Evolutionary conservation across 805 yeast genomes (phyloP).

Genomic region (Hermanozyma aechmeae): DNA sequence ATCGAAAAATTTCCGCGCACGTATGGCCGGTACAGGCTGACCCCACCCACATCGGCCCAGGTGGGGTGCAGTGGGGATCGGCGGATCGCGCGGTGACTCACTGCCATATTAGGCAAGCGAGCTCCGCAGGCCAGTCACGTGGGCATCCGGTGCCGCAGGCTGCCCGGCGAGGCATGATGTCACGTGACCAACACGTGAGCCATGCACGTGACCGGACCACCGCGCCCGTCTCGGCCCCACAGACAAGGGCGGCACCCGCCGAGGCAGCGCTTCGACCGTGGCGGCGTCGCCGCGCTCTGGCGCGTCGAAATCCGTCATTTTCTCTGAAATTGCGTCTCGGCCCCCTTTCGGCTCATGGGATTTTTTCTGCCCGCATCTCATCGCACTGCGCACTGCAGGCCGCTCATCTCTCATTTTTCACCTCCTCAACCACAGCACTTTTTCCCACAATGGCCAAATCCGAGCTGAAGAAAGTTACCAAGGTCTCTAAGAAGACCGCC

Average conservation of each 20-base stretch:
- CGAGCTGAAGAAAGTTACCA: conserved; percentile 10
- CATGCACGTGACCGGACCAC: no score
- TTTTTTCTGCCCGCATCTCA: neutral
- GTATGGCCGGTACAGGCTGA: neutral
- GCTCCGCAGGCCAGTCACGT: no score
- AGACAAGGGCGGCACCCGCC: no score
- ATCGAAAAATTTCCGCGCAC: neutral
- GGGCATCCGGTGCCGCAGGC: no score
- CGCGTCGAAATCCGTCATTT: conserved; percentile 3
- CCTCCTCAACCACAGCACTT: conserved; percentile 1
- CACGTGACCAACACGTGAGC: no score
- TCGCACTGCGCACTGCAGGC: conserved; percentile 2
- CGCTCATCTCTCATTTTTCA: conserved; percentile 1
- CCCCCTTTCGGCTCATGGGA: neutral
- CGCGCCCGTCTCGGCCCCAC: no score
- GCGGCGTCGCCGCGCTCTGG: neutral
- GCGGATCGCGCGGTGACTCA: no score
- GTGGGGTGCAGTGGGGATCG: conserved; percentile 1
- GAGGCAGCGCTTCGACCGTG: no score
- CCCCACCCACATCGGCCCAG: neutral
- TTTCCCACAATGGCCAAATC: conserved; percentile 30
- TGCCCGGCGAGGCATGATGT: no score
- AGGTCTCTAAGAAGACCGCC: conserved; percentile 4
- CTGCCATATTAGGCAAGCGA: no score
- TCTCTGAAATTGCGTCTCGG: conserved; percentile 5